Base-by-base conservation (phyloP, 2,329 filamentous ascomycete genomes). In the Alternaria postmessia region DNA sequence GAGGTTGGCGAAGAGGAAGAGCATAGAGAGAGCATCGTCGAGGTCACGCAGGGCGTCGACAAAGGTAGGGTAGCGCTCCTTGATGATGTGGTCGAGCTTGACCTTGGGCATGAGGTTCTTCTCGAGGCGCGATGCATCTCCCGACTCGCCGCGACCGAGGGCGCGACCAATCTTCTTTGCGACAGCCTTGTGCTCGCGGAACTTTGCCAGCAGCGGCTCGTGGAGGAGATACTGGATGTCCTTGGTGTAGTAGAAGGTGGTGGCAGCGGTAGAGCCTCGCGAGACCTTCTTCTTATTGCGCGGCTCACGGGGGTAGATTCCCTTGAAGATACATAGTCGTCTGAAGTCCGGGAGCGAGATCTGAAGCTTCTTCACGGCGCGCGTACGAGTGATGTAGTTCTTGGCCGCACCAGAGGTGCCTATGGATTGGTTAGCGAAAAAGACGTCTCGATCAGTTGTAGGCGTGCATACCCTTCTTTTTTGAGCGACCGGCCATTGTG, bases 291-390 rank as follows among this genome's bases (percentile, higher is more conserved):
- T 97, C 85, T 93, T 94, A 84, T 91, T 97, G 76, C 95, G 89
- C 66, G 95, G 95, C 84, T 99, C 95, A 75, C 95, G 91, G 68
- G 95, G 95, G 82, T 97, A 99, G 79, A 99, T 98, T 85, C 87
- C 95, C 85, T 98, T 98, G 90, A 97, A 99, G 80, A 99, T 99
- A 84, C 95, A 99, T 78, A 99, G 87, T 83, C 96, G 91, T 82
- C 95, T 90, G 83, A 99, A 99, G 82, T 99, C 95, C 69, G 94
- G 93, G 57, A 99, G 88, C 75, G 92, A 97, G 81, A 99, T 91
- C 82, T 99, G 95, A 65, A 99, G 89, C 84, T 98, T 99, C 81
- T 94, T 93, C 73, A 99, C 93, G 46, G 95, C 95, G 84, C 97
- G 93, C 42, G 94, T 97, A 80, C 95, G 88, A 59, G 95, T 99